These are phyloP conservation scores for Amylostereum areolatum DNA, from an alignment of 1,284 basidiomycete species.

Conservation along the genomic window DNA sequence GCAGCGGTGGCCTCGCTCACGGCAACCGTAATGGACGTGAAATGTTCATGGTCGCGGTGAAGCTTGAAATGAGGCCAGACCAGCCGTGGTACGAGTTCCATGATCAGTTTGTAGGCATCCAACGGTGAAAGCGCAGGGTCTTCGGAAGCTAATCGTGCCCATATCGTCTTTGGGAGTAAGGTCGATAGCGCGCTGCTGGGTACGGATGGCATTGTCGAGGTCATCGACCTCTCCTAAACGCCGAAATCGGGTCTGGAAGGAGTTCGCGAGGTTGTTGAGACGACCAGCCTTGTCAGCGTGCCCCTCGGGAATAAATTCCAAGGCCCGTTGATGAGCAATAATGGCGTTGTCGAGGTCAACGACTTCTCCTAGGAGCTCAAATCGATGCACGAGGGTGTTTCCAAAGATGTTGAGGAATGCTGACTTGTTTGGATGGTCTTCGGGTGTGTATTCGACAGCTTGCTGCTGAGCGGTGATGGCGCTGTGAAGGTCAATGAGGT, in stretches of 20 bases:
- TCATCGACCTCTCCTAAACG: neutral
- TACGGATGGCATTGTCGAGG: neutral
- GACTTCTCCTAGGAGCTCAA: slow-evolving; percentile 10
- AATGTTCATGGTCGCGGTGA: neutral
- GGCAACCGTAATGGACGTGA: neutral
- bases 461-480: neutral
- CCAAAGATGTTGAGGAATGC: slow-evolving; percentile 19
- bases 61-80: too few relatives aligned
- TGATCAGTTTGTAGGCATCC: too few relatives aligned
- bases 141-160: too few relatives aligned
- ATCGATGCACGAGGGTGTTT: slow-evolving; percentile 19
- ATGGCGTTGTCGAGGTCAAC: slow-evolving; percentile 21
- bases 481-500: neutral
- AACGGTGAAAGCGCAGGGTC: neutral
- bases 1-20: neutral
- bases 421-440: slow-evolving; percentile 2
- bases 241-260: neutral
- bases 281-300: neutral
- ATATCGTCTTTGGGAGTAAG: neutral
- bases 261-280: neutral
- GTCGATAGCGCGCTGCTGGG: neutral
- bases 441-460: neutral
- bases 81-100: too few relatives aligned
- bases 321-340: neutral
- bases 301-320: neutral